These are phyloP conservation scores for Aureobasidium pullulans DNA, from an alignment of 2,329 filamentous ascomycete genomes.

Conservation along the genomic window DNA sequence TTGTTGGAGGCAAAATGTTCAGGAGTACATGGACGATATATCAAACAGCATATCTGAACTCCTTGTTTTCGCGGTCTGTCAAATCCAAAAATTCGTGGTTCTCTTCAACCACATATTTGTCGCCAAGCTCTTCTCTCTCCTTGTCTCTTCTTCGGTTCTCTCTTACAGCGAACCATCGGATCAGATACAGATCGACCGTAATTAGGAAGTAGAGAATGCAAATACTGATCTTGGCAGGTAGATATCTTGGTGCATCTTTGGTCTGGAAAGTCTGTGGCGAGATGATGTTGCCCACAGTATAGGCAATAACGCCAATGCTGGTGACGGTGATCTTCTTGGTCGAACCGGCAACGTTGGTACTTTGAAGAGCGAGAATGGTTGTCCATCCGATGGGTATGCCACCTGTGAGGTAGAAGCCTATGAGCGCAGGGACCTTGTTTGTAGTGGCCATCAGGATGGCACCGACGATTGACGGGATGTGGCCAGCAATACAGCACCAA, in stretches of 20 bases:
- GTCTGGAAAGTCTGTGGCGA: slow-evolving; percentile 30
- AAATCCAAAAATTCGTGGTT: slow-evolving; percentile 18
- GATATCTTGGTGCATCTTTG: slow-evolving; percentile 29
- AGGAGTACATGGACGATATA: neutral
- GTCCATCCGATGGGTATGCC: neutral
- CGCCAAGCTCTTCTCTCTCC: slow-evolving; percentile 10
- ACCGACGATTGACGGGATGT: neutral
- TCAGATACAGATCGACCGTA: slow-evolving; percentile 40
- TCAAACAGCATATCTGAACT: slow-evolving; percentile 20
- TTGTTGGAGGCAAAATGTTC: no score
- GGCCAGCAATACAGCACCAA: neutral
- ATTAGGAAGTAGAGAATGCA: slow-evolving; percentile 27
- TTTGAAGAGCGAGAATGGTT: slow-evolving; percentile 21
- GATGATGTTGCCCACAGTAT: slow-evolving; percentile 34
- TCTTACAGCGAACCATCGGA: slow-evolving; percentile 40
- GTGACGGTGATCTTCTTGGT: slow-evolving; percentile 67
- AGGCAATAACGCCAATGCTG: slow-evolving; percentile 38
- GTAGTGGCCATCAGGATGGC: neutral
- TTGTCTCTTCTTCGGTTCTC: slow-evolving; percentile 30
- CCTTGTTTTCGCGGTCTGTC: slow-evolving; percentile 24
- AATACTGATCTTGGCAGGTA: slow-evolving; percentile 34
- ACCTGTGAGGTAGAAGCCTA: neutral
- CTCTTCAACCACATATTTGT: slow-evolving; percentile 14
- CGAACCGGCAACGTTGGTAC: slow-evolving; percentile 55
- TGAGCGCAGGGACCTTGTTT: neutral